Base-by-base conservation (phyloP, 176 grass and related monocot genomes). In the Coix lacrymajobi region DNA sequence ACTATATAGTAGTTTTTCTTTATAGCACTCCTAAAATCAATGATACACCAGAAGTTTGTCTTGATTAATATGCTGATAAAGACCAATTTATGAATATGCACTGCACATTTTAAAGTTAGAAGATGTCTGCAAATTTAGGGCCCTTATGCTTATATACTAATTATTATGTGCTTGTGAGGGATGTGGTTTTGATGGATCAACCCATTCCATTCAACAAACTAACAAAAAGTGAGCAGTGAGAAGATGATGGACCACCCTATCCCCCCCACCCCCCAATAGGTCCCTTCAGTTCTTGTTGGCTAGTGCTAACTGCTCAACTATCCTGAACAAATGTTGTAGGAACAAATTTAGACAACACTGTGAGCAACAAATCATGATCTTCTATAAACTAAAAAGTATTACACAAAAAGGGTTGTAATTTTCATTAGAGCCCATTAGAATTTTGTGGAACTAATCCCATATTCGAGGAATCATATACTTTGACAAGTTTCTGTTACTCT, bases 61-160 rank as follows among this genome's bases (percentile, higher is more conserved):
- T 86, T 79, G 32, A n/a, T 64, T 64, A 39, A 51, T 31, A 24
- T 48, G n/a, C 76, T 69, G 60, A 81, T 75, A 56, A 81, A 75
- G 14, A 36, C 74, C 25, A 75, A 4, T 28, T 66, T 26, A 64
- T 26, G 17, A 79, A 82, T 78, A 65, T 78, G 81, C 17, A 69
- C 25, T 62, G 14, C 46, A 41, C 9, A 22, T 83, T 77, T 76
- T 20, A 17, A 70, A 44, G 49, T 71, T 78, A 34, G 24, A 83
- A 37, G 3, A 68, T 82, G 39, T 82, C 28, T 65, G 33, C 5
- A 74, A 41, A 74, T 86, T 63, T 22, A 7, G 51, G 51, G 4
- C 51, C 19, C 49, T 52, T 17, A 52, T 52, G 49, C 7, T 54
- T 54, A 22, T 54, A 54, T 54, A 54, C 51, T 54, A 54, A 54